Evolutionary conservation across 106 monocot genomes (phyloP).

Genomic region (Amphibolis antarctica): DNA sequence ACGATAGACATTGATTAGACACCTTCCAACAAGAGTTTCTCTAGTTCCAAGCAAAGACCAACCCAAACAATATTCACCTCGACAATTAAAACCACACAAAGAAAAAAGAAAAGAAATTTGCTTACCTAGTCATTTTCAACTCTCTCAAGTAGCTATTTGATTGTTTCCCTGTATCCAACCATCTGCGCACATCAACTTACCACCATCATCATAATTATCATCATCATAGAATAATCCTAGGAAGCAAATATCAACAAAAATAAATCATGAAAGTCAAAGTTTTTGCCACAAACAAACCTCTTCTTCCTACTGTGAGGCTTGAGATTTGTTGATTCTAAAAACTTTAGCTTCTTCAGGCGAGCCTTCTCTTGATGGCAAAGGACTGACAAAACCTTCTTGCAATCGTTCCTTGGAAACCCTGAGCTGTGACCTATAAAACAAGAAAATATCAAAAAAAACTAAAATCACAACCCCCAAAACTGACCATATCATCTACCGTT

Average conservation of each 20-base stretch:
- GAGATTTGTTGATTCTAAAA: not conserved
- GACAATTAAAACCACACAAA: not conserved
- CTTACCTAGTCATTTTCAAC: conserved; percentile 5
- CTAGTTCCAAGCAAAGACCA: not conserved
- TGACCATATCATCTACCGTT: no score
- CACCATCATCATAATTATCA: not conserved
- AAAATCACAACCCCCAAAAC: not conserved
- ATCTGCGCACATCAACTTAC: not conserved
- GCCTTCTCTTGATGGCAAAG: conserved; percentile 2
- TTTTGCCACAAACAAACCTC: not conserved
- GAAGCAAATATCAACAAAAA: not conserved
- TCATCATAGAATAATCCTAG: no score
- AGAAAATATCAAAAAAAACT: not conserved
- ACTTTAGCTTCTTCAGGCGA: not conserved
- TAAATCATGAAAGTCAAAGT: no score
- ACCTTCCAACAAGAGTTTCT: no score
- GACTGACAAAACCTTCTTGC: not conserved
- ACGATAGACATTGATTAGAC: no score
- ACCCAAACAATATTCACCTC: not conserved
- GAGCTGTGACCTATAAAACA: not conserved
- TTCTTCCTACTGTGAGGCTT: not conserved
- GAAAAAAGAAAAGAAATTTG: not conserved
- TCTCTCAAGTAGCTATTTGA: not conserved
- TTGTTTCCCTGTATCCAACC: not conserved
- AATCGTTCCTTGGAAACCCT: not conserved